Evolutionary conservation across 805 yeast species (phyloP).

Genomic region (Saturnispora galanensis): DNA sequence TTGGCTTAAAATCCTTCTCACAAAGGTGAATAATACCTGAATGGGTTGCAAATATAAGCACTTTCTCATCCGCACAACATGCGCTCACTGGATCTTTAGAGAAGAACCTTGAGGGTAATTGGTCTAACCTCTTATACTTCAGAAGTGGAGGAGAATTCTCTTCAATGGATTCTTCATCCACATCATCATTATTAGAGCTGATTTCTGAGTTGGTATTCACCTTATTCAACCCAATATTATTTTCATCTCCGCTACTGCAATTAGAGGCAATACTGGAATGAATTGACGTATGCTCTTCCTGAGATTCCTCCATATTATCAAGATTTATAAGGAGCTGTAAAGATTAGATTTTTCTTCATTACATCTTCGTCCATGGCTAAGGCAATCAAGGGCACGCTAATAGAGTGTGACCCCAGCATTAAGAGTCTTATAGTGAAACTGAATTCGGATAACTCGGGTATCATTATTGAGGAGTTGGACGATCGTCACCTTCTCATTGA

Average conservation of each 20-base stretch:
- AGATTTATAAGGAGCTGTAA: too few species aligned
- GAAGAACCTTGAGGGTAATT: conserved; percentile 64
- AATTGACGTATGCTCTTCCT: too few species aligned
- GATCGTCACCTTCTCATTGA: conserved; percentile 84
- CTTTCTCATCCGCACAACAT: conserved; percentile 45
- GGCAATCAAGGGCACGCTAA: conserved; percentile 45
- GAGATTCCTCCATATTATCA: too few species aligned
- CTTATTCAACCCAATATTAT: background rate
- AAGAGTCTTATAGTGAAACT: conserved; percentile 76
- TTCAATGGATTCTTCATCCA: conserved; percentile 34
- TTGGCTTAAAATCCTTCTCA: conserved; percentile 43
- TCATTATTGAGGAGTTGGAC: conserved; percentile 69
- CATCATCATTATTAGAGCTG: conserved; percentile 21
- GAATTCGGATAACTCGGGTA: conserved; percentile 67
- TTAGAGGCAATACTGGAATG: background rate
- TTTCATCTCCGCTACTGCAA: background rate
- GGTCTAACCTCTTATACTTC: conserved; percentile 60
- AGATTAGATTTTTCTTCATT: background rate
- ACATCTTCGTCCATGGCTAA: conserved; percentile 31
- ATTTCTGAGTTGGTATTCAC: too few species aligned
- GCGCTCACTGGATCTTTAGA: conserved; percentile 70
- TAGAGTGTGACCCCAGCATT: conserved; percentile 79
- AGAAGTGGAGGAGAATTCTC: conserved; percentile 61
- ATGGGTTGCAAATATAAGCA: conserved; percentile 81
- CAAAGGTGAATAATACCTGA: conserved; percentile 72